Evolutionary conservation across 306 rosid species (phyloP).

Genomic region (Quercus engelmannii): DNA sequence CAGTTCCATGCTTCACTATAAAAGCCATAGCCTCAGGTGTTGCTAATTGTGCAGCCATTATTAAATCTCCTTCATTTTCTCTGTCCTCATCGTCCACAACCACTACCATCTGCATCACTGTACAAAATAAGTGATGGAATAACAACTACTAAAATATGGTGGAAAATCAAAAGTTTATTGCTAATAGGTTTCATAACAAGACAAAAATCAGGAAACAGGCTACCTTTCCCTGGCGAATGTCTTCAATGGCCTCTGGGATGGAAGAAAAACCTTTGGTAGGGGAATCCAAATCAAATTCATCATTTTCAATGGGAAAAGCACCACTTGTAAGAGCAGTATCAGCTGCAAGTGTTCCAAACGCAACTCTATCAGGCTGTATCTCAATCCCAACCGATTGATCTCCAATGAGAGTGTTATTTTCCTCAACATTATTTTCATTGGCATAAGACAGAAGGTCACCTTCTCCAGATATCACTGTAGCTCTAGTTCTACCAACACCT

Average conservation of each 20-base stretch:
- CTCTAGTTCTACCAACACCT: slow-evolving; percentile 36
- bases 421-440: slow-evolving; percentile 24
- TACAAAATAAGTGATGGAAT: slow-evolving; percentile 10
- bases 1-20: slow-evolving; percentile 86
- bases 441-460: slow-evolving; percentile 51
- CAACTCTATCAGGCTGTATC: slow-evolving; percentile 38
- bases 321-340: slow-evolving; percentile 24
- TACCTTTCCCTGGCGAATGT: slow-evolving; percentile 86
- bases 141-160: background rate
- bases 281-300: slow-evolving; percentile 59
- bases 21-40: slow-evolving; percentile 97
- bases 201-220: slow-evolving; percentile 4
- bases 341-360: slow-evolving; percentile 35
- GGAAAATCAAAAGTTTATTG: background rate
- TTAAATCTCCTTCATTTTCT: slow-evolving; percentile 91
- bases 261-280: slow-evolving; percentile 80
- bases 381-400: slow-evolving; percentile 31
- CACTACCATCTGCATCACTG: slow-evolving; percentile 61
- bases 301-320: slow-evolving; percentile 40
- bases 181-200: background rate
- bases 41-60: slow-evolving; percentile 82
- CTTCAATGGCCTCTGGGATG: slow-evolving; percentile 77
- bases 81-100: slow-evolving; percentile 92
- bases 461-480: slow-evolving; percentile 48
- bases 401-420: slow-evolving; percentile 9